These are phyloP conservation scores for Podila clonocystis DNA, from an alignment of 192 early-diverging fungal genomes.

Conservation along the genomic window DNA sequence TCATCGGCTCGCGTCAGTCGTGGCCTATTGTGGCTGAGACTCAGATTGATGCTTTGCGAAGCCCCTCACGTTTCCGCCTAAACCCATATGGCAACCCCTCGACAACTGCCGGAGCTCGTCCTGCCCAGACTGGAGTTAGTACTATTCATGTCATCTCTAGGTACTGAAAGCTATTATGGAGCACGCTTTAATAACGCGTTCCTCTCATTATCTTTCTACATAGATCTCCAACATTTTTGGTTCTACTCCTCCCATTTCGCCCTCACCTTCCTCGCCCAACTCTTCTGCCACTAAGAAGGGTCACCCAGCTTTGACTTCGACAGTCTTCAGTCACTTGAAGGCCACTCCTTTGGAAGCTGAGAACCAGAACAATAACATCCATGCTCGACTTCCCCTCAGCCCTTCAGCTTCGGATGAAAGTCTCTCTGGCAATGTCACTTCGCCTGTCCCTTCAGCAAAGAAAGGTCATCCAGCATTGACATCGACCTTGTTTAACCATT, in stretches of 20 bases:
- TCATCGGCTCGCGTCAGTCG: slow-evolving; percentile 42
- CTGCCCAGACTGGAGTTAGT: slow-evolving; percentile 23
- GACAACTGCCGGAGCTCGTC: slow-evolving; percentile 16
- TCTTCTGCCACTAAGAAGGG: slow-evolving; percentile 8
- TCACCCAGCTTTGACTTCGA: slow-evolving; percentile 3
- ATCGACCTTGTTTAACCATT: slow-evolving; percentile 21
- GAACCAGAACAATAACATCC: background rate
- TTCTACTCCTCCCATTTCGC: slow-evolving; percentile 24
- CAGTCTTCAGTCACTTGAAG: slow-evolving; percentile 2
- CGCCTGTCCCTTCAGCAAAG: slow-evolving; percentile 1
- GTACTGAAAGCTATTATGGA: no score
- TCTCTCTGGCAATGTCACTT: background rate
- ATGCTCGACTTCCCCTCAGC: background rate
- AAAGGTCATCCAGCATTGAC: slow-evolving; percentile 51
- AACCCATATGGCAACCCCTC: slow-evolving; percentile 49
- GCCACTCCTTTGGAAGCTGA: background rate
- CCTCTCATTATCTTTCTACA: background rate
- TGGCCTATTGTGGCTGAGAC: slow-evolving; percentile 54
- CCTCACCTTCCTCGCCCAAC: slow-evolving; percentile 5
- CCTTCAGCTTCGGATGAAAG: background rate
- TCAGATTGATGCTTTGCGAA: slow-evolving; percentile 46
- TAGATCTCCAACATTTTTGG: slow-evolving; percentile 47
- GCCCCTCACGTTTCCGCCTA: slow-evolving; percentile 36
- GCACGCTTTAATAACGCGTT: background rate
- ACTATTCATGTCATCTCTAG: background rate